phyloP scores from a whole-genome alignment of 2,329 filamentous ascomycete genomes.

The Phialophora expanda region DNA sequence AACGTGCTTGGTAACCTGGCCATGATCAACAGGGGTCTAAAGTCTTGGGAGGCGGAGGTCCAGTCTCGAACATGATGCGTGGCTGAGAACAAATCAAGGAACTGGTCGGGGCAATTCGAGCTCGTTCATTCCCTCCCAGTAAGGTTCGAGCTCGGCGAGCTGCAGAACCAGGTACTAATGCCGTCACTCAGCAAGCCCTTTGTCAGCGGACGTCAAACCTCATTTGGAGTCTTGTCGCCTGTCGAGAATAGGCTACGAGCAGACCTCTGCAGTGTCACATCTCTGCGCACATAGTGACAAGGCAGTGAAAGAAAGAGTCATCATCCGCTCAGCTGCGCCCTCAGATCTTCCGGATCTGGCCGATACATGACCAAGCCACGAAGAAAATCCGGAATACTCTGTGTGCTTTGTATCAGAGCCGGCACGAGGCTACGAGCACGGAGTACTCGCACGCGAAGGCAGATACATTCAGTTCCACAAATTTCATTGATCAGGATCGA shows the following conservation, averaged over 20 bases:
- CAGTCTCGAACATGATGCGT: background rate
- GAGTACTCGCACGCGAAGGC: no score
- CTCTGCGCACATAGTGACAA: background rate
- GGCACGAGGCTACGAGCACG: background rate
- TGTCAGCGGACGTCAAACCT: constrained; percentile 5
- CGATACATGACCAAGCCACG: background rate
- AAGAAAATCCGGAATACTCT: background rate
- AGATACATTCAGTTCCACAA: background rate
- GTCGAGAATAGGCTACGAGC: background rate
- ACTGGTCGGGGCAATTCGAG: background rate
- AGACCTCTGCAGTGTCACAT: background rate
- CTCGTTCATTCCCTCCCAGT: background rate
- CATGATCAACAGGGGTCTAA: background rate
- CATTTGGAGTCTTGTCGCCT: background rate
- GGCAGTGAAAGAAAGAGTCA: background rate
- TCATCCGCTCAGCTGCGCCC: background rate
- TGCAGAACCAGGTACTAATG: background rate
- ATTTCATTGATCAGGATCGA: constrained; percentile 9
- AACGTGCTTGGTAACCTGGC: background rate
- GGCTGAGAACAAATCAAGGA: constrained; percentile 8
- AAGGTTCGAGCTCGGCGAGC: background rate
- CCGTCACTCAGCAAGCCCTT: no score
- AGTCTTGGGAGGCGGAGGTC: constrained; percentile 1
- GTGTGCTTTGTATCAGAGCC: background rate
- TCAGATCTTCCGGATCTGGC: background rate